Base-by-base conservation (phyloP, 2,329 filamentous ascomycete species). In the Ophiosphaerella herpotricha region DNA sequence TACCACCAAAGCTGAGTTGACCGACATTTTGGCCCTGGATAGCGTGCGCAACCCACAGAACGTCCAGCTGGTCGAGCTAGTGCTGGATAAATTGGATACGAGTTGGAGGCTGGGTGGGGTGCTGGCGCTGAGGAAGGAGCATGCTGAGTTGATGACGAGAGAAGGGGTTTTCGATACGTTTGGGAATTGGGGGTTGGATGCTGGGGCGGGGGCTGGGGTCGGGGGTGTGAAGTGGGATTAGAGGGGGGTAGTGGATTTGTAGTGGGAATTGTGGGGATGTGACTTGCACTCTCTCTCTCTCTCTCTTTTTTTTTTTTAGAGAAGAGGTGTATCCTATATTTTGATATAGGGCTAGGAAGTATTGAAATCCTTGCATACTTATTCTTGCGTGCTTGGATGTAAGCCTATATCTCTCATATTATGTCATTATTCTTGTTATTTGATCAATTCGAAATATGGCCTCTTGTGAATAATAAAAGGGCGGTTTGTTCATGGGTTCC, bases 1-100 rank as follows among this genome's bases (percentile, higher is more conserved):
- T 7, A 59, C 55, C 7, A 76, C 72, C 1, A 75, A 74, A 47
- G 56, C 42, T 1, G 74, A 78, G 42, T 60, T 78, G 34, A 64
- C 68, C 5, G 58, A 52, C n/a, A 61, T 76, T 2, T 50, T 78
- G 11, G 51, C 52, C 0, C 58, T 67, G 46, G 57, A 68, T 1
- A 49, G 58, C 16, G 37, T 78, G 24, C 48, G 52, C 43, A 48
- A 66, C 4, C 74, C 73, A 31, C 42, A 61, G 29, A 43, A 53
- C 0, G 47, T 77, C 47, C 71, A 76, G 61, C 57, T 78, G 0
- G 63, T 78, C 2, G 76, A 78, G 61, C 39, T 78, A 1, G 67
- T 78, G 16, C 65, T 78, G 52, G 71, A 74, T 35, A 66, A 65
- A 52, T 11, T 60, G 32, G 57, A 60, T 43, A 56, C 57, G 39